These are phyloP conservation scores for Neurospora sp. DNA, from an alignment of 495 filamentous ascomycete genomes.

Conservation along the genomic window DNA sequence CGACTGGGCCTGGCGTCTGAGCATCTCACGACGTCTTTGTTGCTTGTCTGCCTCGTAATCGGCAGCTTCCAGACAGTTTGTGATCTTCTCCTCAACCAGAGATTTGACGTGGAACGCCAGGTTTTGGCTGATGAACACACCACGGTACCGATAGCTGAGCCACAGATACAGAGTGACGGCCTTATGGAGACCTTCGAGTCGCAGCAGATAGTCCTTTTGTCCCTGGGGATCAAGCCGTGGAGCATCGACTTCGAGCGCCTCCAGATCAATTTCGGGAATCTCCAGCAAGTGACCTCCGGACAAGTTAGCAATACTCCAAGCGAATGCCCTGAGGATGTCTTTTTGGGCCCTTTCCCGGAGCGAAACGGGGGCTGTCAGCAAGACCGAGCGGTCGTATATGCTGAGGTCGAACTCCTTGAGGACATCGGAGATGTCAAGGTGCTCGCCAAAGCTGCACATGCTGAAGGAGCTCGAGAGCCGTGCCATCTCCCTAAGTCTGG, in stretches of 20 bases:
- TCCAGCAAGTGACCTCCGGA: constrained; percentile 54
- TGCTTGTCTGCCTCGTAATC: constrained; percentile 10
- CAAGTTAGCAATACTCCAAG: constrained; percentile 55
- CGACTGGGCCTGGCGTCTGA: constrained; percentile 13
- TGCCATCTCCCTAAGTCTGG: constrained; percentile 57
- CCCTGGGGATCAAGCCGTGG: constrained; percentile 27
- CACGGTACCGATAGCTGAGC: constrained; percentile 63
- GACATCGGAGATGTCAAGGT: constrained; percentile 54
- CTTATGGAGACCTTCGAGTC: constrained; percentile 71
- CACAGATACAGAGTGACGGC: constrained; percentile 77
- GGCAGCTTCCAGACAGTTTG: constrained; percentile 44
- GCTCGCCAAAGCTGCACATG: constrained; percentile 50
- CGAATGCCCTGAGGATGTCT: constrained; percentile 46
- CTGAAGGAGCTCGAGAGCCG: constrained; percentile 56
- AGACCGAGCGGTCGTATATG: constrained; percentile 59
- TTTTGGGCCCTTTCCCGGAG: constrained; percentile 26
- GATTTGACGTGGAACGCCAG: constrained; percentile 73
- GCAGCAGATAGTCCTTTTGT: constrained; percentile 42
- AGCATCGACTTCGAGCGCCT: constrained; percentile 46
- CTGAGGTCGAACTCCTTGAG: constrained; percentile 58
- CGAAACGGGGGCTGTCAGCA: constrained; percentile 58
- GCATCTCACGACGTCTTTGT: constrained; percentile 5
- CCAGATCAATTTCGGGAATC: constrained; percentile 52
- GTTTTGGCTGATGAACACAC: constrained; percentile 67
- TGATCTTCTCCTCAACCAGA: constrained; percentile 69